Evolutionary conservation across 2,329 filamentous ascomycete genomes (phyloP).

Genomic region (Claviceps digitariae): DNA sequence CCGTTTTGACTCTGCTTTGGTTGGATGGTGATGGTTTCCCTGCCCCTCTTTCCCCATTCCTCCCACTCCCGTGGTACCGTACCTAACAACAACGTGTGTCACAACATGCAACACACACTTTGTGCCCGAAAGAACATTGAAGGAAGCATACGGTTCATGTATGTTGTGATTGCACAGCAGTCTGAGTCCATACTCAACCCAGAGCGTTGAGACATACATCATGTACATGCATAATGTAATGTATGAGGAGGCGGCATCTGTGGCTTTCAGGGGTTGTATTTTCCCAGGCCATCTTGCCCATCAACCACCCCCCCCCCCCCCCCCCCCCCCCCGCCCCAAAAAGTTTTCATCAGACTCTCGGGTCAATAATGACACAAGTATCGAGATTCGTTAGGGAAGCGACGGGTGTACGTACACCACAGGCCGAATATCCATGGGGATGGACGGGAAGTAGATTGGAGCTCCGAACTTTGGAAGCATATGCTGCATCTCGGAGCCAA

Average conservation of each 20-base stretch:
- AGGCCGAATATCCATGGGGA: background rate
- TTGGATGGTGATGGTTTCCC: background rate
- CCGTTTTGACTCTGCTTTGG: background rate
- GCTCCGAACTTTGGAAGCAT: background rate
- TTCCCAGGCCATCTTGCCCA: too few relatives aligned
- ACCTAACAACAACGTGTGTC: background rate
- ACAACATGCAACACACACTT: background rate
- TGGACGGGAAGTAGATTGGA: background rate
- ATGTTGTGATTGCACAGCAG: background rate
- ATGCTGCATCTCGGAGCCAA: background rate
- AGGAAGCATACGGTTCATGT: conserved; percentile 1
- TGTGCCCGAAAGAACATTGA: background rate
- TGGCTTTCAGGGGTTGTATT: too few relatives aligned
- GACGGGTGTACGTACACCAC: background rate
- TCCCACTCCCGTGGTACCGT: background rate
- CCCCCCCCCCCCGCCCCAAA: too few relatives aligned
- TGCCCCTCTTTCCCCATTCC: background rate
- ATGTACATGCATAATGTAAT: background rate
- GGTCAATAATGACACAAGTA: background rate
- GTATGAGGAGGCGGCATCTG: background rate
- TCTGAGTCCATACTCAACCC: background rate
- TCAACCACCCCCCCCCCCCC: background rate
- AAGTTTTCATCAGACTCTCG: background rate
- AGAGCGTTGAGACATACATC: background rate
- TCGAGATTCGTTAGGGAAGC: background rate